A percentile compares a stretch with the other conserved stretches of the same genome.
Conservation (phyloP, 805 yeast species). For the Metschnikowia anglica region DNA sequence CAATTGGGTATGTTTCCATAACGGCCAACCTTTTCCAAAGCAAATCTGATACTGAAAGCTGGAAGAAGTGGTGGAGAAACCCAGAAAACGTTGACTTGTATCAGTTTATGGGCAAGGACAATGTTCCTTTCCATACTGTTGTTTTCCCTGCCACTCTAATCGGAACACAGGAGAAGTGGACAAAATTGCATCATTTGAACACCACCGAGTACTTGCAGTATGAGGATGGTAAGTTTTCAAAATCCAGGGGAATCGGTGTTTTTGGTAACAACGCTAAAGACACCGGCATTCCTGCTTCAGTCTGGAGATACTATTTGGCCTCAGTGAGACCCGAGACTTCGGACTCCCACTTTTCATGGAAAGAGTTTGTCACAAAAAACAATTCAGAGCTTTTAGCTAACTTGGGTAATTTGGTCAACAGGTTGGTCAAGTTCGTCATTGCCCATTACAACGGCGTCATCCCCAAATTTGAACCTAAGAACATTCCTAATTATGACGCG, state of each 20-base stretch:
- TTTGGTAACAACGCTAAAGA: conserved; percentile 97
- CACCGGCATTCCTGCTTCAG: conserved; percentile 86
- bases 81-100: conserved; percentile 86
- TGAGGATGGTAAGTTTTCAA: conserved; percentile 97
- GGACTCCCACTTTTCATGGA: conserved; percentile 97
- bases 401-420: conserved; percentile 94
- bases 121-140: conserved; percentile 97
- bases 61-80: conserved; percentile 93
- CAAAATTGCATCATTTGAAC: conserved; percentile 82
- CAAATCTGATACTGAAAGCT: conserved; percentile 50
- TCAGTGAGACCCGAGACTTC: conserved; percentile 92
- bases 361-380: conserved; percentile 89
- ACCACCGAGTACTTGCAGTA: conserved; percentile 97
- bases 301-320: conserved; percentile 96
- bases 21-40: conserved; percentile 78
- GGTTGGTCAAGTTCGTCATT: conserved; percentile 83
- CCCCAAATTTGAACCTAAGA: conserved; percentile 57
- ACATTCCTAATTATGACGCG: conserved; percentile 47
- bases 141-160: conserved; percentile 92
- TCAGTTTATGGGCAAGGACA: conserved; percentile 99
- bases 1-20: conserved; percentile 94
- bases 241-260: conserved; percentile 97
- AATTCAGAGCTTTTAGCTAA: conserved; percentile 93
- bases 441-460: conserved; percentile 92
- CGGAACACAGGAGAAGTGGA: conserved; percentile 89